Evolutionary conservation across 805 yeast species (phyloP).

Genomic region (Starmerella bacillaris): DNA sequence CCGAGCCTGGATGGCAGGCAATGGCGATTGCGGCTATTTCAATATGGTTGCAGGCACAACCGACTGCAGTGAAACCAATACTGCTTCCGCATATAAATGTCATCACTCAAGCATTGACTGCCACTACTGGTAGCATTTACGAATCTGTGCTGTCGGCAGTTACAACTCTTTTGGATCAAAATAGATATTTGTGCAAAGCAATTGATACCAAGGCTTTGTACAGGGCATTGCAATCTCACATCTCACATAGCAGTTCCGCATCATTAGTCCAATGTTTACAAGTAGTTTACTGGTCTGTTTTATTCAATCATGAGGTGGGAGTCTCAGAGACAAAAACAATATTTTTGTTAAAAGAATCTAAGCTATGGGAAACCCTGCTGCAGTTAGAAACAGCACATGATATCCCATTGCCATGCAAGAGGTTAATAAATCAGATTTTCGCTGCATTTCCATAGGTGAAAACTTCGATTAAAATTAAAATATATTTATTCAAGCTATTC

Average conservation of each 20-base stretch:
- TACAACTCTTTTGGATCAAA: conserved; percentile 8
- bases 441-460: no score
- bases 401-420: conserved; percentile 8
- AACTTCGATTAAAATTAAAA: no score
- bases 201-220: conserved; percentile 6
- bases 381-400: conserved; percentile 1
- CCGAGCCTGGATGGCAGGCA: conserved; percentile 41
- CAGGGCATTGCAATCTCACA: conserved; percentile 3
- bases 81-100: conserved; percentile 1
- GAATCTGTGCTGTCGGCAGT: conserved; percentile 12
- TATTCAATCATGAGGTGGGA: no score
- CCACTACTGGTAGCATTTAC: conserved; percentile 5
- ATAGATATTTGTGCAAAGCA: conserved; percentile 5
- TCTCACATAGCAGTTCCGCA: no score
- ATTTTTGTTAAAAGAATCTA: neutral
- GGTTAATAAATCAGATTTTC: conserved; percentile 9
- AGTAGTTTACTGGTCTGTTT: conserved; percentile 6
- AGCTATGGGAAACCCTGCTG: neutral
- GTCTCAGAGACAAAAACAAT: neutral
- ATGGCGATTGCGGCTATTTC: conserved; percentile 35
- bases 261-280: conserved; percentile 12
- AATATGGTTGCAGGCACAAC: conserved; percentile 22
- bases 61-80: conserved; percentile 8
- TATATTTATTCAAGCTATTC: no score
- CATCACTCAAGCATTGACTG: conserved; percentile 4